A percentile compares a stretch with the other conserved stretches of the same genome.
These are phyloP conservation scores for Boletus sp. DNA, from an alignment of 768 basidiomycete species.

Conservation along the genomic window DNA sequence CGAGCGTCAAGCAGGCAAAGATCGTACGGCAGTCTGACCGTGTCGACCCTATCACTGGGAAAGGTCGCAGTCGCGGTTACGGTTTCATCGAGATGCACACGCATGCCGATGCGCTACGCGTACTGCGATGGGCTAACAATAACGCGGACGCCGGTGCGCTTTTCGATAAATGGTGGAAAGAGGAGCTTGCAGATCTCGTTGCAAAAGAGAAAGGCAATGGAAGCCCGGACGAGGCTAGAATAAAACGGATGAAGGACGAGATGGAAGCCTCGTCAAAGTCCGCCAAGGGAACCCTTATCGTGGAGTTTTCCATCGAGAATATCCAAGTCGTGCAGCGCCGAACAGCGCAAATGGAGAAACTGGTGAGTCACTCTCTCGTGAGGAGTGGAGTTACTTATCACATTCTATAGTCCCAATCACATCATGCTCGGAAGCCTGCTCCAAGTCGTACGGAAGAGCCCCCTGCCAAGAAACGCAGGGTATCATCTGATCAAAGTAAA, in stretches of 20 bases:
- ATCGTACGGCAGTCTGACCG: conserved; percentile 87
- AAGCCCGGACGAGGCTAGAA: conserved; percentile 46
- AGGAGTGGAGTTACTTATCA: background rate
- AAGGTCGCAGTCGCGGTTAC: conserved; percentile 89
- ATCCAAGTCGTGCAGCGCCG: conserved; percentile 83
- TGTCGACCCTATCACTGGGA: conserved; percentile 84
- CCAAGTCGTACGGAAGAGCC: conserved; percentile 30
- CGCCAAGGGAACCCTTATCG: conserved; percentile 57
- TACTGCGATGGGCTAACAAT: conserved; percentile 94
- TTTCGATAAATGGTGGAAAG: conserved; percentile 83
- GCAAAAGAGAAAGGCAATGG: conserved; percentile 52
- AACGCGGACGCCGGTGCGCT: conserved; percentile 64
- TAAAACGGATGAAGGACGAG: conserved; percentile 61
- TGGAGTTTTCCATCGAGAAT: conserved; percentile 98
- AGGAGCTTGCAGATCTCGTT: conserved; percentile 62
- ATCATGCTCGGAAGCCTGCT: conserved; percentile 1
- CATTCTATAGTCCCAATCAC: conserved; percentile 6
- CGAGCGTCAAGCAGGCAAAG: conserved; percentile 84
- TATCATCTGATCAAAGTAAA: conserved; percentile 25
- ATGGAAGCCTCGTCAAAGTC: conserved; percentile 40
- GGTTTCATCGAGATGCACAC: conserved; percentile 90
- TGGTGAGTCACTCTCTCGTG: conserved; percentile 1
- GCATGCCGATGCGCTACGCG: conserved; percentile 88
- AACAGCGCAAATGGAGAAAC: conserved; percentile 47
- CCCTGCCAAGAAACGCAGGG: conserved; percentile 41